These are phyloP conservation scores for Trifolium fragiferum DNA, from an alignment of 306 rosid species.

Conservation along the genomic window DNA sequence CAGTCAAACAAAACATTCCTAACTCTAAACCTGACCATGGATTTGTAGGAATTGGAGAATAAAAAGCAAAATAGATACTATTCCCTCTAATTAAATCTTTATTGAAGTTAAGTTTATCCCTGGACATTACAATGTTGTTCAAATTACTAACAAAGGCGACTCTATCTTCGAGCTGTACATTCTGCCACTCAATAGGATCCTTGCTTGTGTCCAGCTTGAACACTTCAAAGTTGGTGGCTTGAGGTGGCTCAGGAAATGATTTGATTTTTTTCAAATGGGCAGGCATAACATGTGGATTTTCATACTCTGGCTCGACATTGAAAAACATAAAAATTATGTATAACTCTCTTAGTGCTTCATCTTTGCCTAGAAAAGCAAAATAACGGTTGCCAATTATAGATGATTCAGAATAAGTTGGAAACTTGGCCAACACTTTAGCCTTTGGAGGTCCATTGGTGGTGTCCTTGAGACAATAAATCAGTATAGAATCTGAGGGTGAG, in stretches of 20 bases:
- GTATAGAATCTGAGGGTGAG: neutral
- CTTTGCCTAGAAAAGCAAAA: neutral
- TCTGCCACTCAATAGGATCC: neutral
- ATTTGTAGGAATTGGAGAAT: neutral
- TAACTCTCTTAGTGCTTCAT: neutral
- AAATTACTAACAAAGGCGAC: neutral
- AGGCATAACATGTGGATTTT: neutral
- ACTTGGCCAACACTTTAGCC: neutral
- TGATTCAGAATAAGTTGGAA: neutral
- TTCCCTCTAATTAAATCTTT: neutral
- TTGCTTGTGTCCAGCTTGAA: neutral
- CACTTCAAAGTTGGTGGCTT: neutral
- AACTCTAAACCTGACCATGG: neutral
- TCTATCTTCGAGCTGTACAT: neutral
- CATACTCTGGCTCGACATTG: neutral
- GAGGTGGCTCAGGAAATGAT: neutral
- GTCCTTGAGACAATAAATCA: too few species aligned
- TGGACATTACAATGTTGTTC: neutral
- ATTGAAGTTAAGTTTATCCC: neutral
- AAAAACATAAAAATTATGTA: neutral
- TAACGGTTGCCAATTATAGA: too few species aligned
- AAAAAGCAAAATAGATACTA: neutral
- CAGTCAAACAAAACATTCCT: neutral
- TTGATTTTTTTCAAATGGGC: too few species aligned
- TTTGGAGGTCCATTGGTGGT: conserved; percentile 9